Percentiles rank a stretch among this genome's conserved stretches.
Evolutionary conservation across 352 stramenopile genomes (phyloP).

Genomic region (Chrysophaeum taylorii): DNA sequence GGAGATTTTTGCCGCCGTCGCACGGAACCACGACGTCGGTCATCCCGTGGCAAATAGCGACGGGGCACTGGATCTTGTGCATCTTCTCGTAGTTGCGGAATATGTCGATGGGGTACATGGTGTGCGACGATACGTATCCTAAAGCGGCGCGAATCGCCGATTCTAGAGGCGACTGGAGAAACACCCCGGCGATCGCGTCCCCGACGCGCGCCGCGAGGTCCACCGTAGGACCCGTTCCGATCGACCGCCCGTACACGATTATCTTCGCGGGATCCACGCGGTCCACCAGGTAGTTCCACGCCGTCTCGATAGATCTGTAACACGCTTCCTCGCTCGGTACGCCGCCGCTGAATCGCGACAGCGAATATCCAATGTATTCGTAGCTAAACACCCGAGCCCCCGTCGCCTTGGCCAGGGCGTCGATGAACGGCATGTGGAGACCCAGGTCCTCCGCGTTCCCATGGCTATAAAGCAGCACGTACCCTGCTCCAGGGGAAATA

Average conservation of each 20-base stretch:
- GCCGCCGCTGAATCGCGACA: not conserved
- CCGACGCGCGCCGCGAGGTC: constrained; percentile 9
- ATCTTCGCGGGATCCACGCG: constrained; percentile 12
- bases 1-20: constrained; percentile 18
- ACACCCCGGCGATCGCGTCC: not conserved
- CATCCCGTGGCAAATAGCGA: constrained; percentile 29
- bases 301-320: constrained; percentile 19
- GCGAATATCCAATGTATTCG: constrained; percentile 28
- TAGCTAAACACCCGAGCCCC: constrained; percentile 27
- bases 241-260: constrained; percentile 24
- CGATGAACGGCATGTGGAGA: constrained; percentile 12
- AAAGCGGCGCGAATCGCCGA: constrained; percentile 27
- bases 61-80: constrained; percentile 16
- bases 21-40: constrained; percentile 26
- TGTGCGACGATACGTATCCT: constrained; percentile 9
- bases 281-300: constrained; percentile 1
- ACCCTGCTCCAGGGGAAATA: not conserved
- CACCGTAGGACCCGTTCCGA: constrained; percentile 8
- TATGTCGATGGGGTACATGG: constrained; percentile 19
- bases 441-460: constrained; percentile 39
- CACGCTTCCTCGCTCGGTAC: not conserved
- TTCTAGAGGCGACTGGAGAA: constrained; percentile 19
- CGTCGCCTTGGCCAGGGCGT: not conserved
- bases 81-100: constrained; percentile 32
- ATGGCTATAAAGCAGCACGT: constrained; percentile 27